Evolutionary conservation across 345 rosid species (phyloP), one percentile per base, ranked within the genome.

Genomic region (Populus euphratica): DNA sequence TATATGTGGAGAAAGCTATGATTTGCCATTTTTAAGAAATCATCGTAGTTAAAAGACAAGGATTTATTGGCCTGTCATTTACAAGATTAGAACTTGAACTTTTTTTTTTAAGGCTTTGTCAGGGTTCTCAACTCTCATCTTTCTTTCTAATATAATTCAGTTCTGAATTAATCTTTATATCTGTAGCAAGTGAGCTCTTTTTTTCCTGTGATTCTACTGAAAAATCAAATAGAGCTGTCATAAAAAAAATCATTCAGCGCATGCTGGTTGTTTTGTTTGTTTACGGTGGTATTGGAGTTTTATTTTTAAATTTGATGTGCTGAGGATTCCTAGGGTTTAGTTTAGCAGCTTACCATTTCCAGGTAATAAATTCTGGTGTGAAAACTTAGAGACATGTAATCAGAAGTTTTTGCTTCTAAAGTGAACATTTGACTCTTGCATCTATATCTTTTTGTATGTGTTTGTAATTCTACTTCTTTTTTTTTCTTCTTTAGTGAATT

Each of bases 401-500:
- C 49, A 29, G 8, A 49, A 29, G 44, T 14, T 39, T 23, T 17
- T 17, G 14, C n/a, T 3, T 47, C 36, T 4, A 70, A 69, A 70
- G 14, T 71, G 62, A 31, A 21, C 65, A 67, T 52, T 49, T 61
- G 2, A 44, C 69, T 75, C 70, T n/a, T 70, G 52, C 31, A 18
- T 50, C 9, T n/a, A 13, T 29, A 8, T 62, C 8, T 62, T 4
- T 12, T 10, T 54, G 39, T 8, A 18, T 17, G 8, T 5, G 6
- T 36, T 27, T 62, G 21, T 67, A 8, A 78, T 70, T 67, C 72
- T 31, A 35, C 23, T 25, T 76, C 8, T 68, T 49, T 52, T 68
- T 47, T 44, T 36, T 21, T 21, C 29, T 74, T 78, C 3, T 77
- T n/a, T 79, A 80, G 82, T 76, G 81, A 79, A 39, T 69, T 73